A percentile compares a stretch with the other conserved stretches of the same genome.
These are phyloP conservation scores for Pichia sp. DNA, from an alignment of 1,139 yeast genomes.

Conservation along the genomic window DNA sequence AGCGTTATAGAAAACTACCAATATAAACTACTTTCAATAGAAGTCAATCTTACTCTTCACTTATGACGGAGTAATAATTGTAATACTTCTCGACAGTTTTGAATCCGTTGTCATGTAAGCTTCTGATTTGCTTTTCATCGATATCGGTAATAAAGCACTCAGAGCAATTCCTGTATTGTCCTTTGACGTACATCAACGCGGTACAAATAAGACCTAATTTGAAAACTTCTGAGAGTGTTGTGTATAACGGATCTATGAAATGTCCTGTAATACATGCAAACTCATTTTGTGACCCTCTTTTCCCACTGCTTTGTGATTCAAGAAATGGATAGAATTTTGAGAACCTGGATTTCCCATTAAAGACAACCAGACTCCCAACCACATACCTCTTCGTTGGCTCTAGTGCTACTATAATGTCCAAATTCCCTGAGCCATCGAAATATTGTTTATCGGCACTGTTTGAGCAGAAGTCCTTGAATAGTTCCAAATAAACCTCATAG, in stretches of 20 bases:
- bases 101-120: constrained; percentile 19
- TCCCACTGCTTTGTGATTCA: constrained; percentile 13
- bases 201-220: constrained; percentile 59
- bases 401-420: constrained; percentile 50
- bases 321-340: constrained; percentile 53
- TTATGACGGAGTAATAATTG: constrained; percentile 13
- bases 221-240: constrained; percentile 53
- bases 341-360: constrained; percentile 48
- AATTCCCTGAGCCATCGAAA: constrained; percentile 20
- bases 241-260: constrained; percentile 53
- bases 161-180: constrained; percentile 18
- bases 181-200: constrained; percentile 52
- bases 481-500: constrained; percentile 39
- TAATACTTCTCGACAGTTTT: constrained; percentile 12
- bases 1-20: neutral
- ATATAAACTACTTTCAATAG: neutral
- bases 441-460: constrained; percentile 12
- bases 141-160: constrained; percentile 27
- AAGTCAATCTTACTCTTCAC: neutral
- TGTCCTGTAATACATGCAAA: constrained; percentile 56
- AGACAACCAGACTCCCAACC: constrained; percentile 56
- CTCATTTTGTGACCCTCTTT: neutral
- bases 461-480: constrained; percentile 12
- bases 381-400: constrained; percentile 55
- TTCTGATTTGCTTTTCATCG: constrained; percentile 16